These are phyloP conservation scores for Ogataea angusta DNA, from an alignment of 805 yeast species.

Conservation along the genomic window DNA sequence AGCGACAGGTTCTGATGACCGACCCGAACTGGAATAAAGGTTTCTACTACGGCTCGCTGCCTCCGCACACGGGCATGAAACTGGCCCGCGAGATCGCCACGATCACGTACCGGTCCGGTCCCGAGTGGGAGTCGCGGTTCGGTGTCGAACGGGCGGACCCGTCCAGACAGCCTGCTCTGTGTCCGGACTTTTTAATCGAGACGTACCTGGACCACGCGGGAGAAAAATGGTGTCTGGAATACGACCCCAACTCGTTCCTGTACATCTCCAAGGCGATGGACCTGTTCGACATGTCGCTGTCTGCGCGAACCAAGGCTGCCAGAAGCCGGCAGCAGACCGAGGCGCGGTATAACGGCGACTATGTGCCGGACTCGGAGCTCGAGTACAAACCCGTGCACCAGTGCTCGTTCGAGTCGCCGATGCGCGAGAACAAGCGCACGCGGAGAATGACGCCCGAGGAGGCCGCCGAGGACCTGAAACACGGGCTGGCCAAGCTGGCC, in stretches of 20 bases:
- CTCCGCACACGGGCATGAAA: slow-evolving; percentile 95
- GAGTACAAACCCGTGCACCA: slow-evolving; percentile 31
- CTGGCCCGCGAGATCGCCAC: slow-evolving; percentile 92
- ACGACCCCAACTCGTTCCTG: slow-evolving; percentile 84
- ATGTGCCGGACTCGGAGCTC: slow-evolving; percentile 22
- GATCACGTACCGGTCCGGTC: slow-evolving; percentile 90
- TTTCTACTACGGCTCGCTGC: slow-evolving; percentile 64
- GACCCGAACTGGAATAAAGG: slow-evolving; percentile 96
- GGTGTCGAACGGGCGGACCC: slow-evolving; percentile 87
- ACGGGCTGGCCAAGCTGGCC: slow-evolving; percentile 63
- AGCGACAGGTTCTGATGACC: slow-evolving; percentile 89
- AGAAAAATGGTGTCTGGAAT: slow-evolving; percentile 86
- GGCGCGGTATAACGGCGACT: slow-evolving; percentile 27
- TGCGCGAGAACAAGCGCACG: slow-evolving; percentile 47
- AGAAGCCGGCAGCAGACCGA: slow-evolving; percentile 39
- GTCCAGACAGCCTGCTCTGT: slow-evolving; percentile 72
- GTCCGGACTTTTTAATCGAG: slow-evolving; percentile 91
- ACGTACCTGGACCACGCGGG: slow-evolving; percentile 94
- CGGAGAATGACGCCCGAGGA: slow-evolving; percentile 51
- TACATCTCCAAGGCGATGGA: slow-evolving; percentile 95
- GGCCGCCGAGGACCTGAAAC: slow-evolving; percentile 54
- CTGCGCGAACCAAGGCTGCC: slow-evolving; percentile 43
- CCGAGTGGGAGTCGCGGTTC: slow-evolving; percentile 94
- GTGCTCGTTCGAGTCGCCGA: slow-evolving; percentile 46
- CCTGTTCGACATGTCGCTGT: slow-evolving; percentile 70